A percentile compares a stretch with the other conserved stretches of the same genome.
Conservation (phyloP, 805 yeast genomes). For the Wickerhamiella qilinensis region DNA sequence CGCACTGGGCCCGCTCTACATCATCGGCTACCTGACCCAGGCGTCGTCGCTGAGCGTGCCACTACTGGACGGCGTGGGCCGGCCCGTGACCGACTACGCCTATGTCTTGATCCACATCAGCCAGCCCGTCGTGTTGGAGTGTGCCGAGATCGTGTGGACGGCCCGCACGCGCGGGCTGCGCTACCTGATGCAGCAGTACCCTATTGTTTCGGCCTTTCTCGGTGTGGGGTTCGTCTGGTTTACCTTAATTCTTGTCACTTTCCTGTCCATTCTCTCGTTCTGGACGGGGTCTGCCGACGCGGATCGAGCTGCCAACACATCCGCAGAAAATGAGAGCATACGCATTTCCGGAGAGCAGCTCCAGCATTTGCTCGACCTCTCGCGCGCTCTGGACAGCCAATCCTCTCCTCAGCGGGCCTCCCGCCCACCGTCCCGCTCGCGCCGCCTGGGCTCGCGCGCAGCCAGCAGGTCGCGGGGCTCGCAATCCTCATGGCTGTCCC, state of each 20-base stretch:
- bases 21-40: constrained; percentile 17
- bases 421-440: too few relatives aligned
- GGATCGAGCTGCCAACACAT: too few relatives aligned
- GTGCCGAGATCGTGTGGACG: constrained; percentile 4
- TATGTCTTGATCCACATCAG: not conserved
- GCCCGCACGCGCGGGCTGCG: constrained; percentile 7
- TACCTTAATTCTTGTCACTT: constrained; percentile 10
- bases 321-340: too few relatives aligned
- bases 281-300: too few relatives aligned
- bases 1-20: constrained; percentile 17
- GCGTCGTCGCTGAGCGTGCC: constrained; percentile 12
- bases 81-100: not conserved
- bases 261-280: not conserved
- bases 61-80: constrained; percentile 10
- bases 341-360: too few relatives aligned
- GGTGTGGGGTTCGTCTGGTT: constrained; percentile 7
- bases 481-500: too few relatives aligned
- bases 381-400: too few relatives aligned
- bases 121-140: constrained; percentile 1
- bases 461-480: too few relatives aligned
- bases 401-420: too few relatives aligned
- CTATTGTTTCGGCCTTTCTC: constrained; percentile 6
- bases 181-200: constrained; percentile 7
- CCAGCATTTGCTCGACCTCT: too few relatives aligned
- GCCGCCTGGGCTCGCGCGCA: too few relatives aligned